phyloP scores from a whole-genome alignment of 805 yeast species.

The Starmera dryadoides region DNA sequence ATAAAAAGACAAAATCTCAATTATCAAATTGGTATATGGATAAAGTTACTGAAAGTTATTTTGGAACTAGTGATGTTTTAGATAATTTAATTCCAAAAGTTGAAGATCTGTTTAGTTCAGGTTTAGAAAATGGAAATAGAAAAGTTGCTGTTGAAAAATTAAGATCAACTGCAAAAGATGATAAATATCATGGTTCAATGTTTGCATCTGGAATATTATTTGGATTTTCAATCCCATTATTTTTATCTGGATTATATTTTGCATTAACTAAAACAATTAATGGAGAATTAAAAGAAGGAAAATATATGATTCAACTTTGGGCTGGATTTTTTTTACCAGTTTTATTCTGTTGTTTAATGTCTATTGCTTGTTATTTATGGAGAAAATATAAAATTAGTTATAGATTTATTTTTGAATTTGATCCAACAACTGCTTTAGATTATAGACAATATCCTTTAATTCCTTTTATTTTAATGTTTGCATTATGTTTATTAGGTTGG shows the following conservation, averaged over 20 bases:
- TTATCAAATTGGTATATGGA: conserved; percentile 44
- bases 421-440: conserved; percentile 58
- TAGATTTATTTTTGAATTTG: conserved; percentile 85
- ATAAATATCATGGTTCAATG: conserved; percentile 31
- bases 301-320: conserved; percentile 76
- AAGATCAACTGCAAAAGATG: conserved; percentile 36
- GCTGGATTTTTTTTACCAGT: conserved; percentile 75
- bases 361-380: conserved; percentile 69
- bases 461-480: conserved; percentile 51
- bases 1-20: conserved; percentile 52
- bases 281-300: conserved; percentile 45
- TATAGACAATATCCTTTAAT: conserved; percentile 58
- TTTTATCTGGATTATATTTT: conserved; percentile 47
- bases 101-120: conserved; percentile 60
- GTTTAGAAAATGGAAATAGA: conserved; percentile 65
- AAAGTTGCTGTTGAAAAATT: conserved; percentile 64
- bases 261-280: conserved; percentile 39
- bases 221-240: conserved; percentile 67
- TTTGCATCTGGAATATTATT: conserved; percentile 60
- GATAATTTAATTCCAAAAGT: conserved; percentile 55
- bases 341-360: conserved; percentile 56
- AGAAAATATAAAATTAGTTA: conserved; percentile 72
- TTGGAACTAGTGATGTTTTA: conserved; percentile 54
- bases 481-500: conserved; percentile 61
- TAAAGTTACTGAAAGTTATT: conserved; percentile 47